Percentiles rank a stretch among this genome's conserved stretches.
These are phyloP conservation scores for Talaromyces adpressus DNA, from an alignment of 495 filamentous ascomycete species.

Conservation along the genomic window DNA sequence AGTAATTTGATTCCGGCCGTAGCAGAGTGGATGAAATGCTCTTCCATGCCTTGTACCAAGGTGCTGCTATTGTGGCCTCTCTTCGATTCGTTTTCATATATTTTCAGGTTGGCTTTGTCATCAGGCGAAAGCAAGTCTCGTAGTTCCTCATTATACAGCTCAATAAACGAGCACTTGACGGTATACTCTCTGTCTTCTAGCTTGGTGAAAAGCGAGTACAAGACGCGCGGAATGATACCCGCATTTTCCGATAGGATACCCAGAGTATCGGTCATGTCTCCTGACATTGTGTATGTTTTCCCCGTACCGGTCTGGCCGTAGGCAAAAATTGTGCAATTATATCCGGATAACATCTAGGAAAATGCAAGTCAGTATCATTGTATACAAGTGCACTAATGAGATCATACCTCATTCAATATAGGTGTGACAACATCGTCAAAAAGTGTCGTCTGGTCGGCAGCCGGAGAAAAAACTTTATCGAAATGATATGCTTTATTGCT, in stretches of 20 bases:
- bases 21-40: slow-evolving; percentile 81
- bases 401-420: slow-evolving; percentile 78
- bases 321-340: slow-evolving; percentile 97
- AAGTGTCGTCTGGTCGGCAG: slow-evolving; percentile 85
- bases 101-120: slow-evolving; percentile 81
- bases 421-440: slow-evolving; percentile 93
- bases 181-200: slow-evolving; percentile 80
- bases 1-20: slow-evolving; percentile 78
- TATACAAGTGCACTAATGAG: not conserved
- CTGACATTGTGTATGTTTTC: slow-evolving; percentile 99
- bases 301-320: slow-evolving; percentile 97
- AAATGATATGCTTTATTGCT: slow-evolving; percentile 97
- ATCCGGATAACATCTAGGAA: slow-evolving; percentile 82
- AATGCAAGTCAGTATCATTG: not conserved
- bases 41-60: slow-evolving; percentile 95
- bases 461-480: slow-evolving; percentile 93
- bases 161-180: slow-evolving; percentile 97
- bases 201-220: slow-evolving; percentile 79
- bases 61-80: slow-evolving; percentile 67
- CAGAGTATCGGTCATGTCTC: slow-evolving; percentile 83
- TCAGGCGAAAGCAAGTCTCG: slow-evolving; percentile 79
- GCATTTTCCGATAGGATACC: slow-evolving; percentile 84
- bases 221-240: slow-evolving; percentile 85
- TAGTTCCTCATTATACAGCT: slow-evolving; percentile 95
- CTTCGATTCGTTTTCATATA: slow-evolving; percentile 83